Conservation (phyloP, 352 stramenopile species). For the Phytophthora colocasiae region DNA sequence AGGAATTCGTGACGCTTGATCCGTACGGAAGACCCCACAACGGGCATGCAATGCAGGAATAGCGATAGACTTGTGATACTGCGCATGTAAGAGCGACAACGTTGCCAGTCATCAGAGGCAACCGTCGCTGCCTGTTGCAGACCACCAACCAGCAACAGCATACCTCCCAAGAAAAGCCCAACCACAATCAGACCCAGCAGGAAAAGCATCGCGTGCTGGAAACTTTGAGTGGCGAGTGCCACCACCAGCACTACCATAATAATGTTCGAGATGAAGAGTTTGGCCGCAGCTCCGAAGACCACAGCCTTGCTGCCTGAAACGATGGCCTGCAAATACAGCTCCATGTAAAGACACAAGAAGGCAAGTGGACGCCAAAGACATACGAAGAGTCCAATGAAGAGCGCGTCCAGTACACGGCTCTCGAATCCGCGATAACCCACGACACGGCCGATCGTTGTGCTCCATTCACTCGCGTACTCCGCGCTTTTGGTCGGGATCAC, state of each 20-base stretch:
- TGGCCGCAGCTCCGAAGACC: constrained; percentile 69
- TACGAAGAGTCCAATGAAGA: constrained; percentile 75
- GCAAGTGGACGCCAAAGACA: constrained; percentile 81
- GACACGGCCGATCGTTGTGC: constrained; percentile 68
- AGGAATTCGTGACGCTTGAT: constrained; percentile 85
- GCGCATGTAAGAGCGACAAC: constrained; percentile 73
- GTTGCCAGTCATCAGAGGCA: constrained; percentile 71
- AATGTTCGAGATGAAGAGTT: constrained; percentile 65
- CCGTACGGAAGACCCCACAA: constrained; percentile 63
- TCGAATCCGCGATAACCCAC: constrained; percentile 77
- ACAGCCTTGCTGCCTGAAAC: constrained; percentile 75
- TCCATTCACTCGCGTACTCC: constrained; percentile 65
- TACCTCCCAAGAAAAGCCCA: constrained; percentile 61
- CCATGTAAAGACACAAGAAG: constrained; percentile 82
- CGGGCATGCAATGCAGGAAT: constrained; percentile 72
- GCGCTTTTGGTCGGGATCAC: constrained; percentile 61
- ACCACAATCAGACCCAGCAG: constrained; percentile 49
- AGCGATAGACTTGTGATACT: constrained; percentile 85
- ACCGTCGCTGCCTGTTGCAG: constrained; percentile 56
- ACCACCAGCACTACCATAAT: constrained; percentile 56
- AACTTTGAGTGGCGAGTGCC: constrained; percentile 52
- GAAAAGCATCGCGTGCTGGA: constrained; percentile 71
- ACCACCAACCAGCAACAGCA: constrained; percentile 69
- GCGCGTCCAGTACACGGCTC: constrained; percentile 68
- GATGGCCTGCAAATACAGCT: constrained; percentile 76